Evolutionary conservation across 768 basidiomycete genomes (phyloP), one percentile per base, ranked within the genome.

Genomic region (Trametopsis cervina): DNA sequence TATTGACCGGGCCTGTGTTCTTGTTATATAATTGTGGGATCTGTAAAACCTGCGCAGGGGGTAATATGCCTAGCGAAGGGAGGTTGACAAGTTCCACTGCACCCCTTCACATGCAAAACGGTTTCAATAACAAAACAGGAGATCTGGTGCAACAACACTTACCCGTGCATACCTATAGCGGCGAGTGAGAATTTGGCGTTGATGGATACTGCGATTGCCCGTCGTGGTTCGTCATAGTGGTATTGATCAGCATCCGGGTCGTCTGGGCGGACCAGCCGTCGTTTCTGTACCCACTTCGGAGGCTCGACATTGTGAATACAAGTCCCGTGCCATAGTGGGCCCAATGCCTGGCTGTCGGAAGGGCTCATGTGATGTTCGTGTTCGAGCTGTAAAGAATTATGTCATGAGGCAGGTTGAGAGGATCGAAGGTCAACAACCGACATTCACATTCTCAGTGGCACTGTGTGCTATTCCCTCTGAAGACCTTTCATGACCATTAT

Each of bases 141-240:
- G 29, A 44, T 47, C 62, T 47, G 11, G 17, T 15, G 13, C 15
- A 15, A 10, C 24, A 49, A 20, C 20, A 44, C 57, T 24, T 50
- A 88, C 90, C 81, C 75, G 18, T 71, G 65, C 4, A 83, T 89
- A 9, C 93, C 93, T 24, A 92, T 72, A 6, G 89, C 89, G 47
- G 90, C 70, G 26, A 94, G 57, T 23, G 89, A 92, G 59, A 95
- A 93, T 60, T 79, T 83, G 18, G 70, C 68, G 59, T 94, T 95
- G 54, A 92, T 69, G 3, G 83, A 80, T 7, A 87, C 70, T 9
- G 69, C 68, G 29, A 79, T 74, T 3, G 84, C 86, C 23, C 81
- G 75, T 25, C 77, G 73, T 6, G 85, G 84, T 55, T 87, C 84
- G 22, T 76, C 65, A 53, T 86, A 89, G 20, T 63, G 58, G 22